Conservation (phyloP, 2,329 filamentous ascomycete genomes). For the Aspergillus quadrilineatus region DNA sequence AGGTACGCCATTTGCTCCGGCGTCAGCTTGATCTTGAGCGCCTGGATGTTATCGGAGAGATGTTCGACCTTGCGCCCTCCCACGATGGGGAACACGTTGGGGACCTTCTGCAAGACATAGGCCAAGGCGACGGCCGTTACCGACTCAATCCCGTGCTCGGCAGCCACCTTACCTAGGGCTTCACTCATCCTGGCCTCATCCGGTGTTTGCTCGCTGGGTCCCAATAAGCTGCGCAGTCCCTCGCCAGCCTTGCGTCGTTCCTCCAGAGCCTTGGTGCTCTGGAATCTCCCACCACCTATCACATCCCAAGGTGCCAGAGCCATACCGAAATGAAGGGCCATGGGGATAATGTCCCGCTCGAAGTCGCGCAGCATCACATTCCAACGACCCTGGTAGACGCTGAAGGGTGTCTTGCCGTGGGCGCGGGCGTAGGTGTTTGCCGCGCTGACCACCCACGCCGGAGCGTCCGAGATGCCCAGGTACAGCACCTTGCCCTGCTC, state of each 20-base stretch:
- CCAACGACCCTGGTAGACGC: constrained; percentile 43
- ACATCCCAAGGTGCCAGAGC: constrained; percentile 60
- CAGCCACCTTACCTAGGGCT: constrained; percentile 61
- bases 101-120: constrained; percentile 70
- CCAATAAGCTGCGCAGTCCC: constrained; percentile 33
- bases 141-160: constrained; percentile 52
- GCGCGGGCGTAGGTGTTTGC: constrained; percentile 43
- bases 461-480: constrained; percentile 42
- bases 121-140: constrained; percentile 67
- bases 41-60: constrained; percentile 68
- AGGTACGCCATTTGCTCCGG: constrained; percentile 64
- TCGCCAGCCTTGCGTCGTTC: constrained; percentile 46
- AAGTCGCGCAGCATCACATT: constrained; percentile 41
- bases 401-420: constrained; percentile 42
- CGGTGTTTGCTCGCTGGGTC: constrained; percentile 42
- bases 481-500: constrained; percentile 44
- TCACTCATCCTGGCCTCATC: constrained; percentile 54
- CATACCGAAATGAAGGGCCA: constrained; percentile 45
- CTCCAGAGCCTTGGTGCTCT: constrained; percentile 49
- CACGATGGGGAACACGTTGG: constrained; percentile 71
- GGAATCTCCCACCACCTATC: constrained; percentile 54
- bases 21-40: constrained; percentile 59
- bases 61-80: constrained; percentile 70
- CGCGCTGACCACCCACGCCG: constrained; percentile 42
- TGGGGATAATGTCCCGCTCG: constrained; percentile 45